Base-by-base conservation (phyloP, 345 rosid species). In the Mercurialis annua region DNA sequence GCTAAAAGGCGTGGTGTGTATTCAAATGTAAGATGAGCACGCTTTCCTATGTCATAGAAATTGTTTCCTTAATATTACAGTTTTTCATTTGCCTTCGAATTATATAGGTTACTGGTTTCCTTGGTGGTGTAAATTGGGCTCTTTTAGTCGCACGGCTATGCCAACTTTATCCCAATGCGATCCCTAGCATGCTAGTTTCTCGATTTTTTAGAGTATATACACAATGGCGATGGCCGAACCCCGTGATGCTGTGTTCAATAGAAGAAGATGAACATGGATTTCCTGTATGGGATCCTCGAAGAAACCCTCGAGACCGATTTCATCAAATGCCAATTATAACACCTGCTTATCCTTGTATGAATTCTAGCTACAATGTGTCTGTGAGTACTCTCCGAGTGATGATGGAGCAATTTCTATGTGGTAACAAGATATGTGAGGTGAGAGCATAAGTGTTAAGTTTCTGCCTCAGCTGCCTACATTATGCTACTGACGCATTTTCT, bases 331-430 rank as follows among this genome's bases (percentile, higher is more conserved):
- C 91, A 44, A 88, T 86, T 48, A 83, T 86, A 70, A 88, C 95
- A 62, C 95, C 95, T 64, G 91, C 95, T 26, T 88, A 88, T 58
- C 95, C 95, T 53, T 86, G 95, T 62, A 88, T 88, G 95, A 86
- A 86, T 75, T 86, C 95, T 62, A 88, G 87, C 69, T 88, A 86
- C 71, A 88, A 88, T 80, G 91, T 86, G 60, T 86, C 95, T 66
- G 65, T 62, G 74, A 88, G 94, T 68, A 88, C 94, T 21, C 87
- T 78, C 51, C 85, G 86, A 10, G 87, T 88, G 34, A 88, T 88
- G 91, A 72, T 81, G 62, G 90, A 86, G 76, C 90, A 88, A 74
- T 88, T 88, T 74, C 81, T 77, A 51, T 75, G 52, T 67, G 94
- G 89, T 72, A 81, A 86, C 78, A 81, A 12, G 66, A 78, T 76